These are phyloP conservation scores for Saccharomycopsis fibuligera DNA, from an alignment of 805 yeast genomes.

Conservation along the genomic window DNA sequence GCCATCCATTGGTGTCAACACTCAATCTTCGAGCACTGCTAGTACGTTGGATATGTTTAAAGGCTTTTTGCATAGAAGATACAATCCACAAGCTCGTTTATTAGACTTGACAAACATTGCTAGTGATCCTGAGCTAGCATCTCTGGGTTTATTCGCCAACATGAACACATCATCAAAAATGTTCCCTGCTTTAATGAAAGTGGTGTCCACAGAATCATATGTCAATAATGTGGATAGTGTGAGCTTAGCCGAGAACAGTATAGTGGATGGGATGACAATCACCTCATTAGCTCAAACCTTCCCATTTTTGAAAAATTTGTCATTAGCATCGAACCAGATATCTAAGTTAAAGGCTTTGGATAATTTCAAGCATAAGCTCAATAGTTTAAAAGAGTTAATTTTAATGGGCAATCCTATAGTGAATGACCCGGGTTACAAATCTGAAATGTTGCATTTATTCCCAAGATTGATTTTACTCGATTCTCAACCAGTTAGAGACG, in stretches of 20 bases:
- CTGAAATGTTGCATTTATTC: slow-evolving; percentile 62
- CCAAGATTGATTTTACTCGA: slow-evolving; percentile 79
- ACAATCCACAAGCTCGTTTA: slow-evolving; percentile 56
- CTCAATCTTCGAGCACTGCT: slow-evolving; percentile 25
- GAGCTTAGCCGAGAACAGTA: slow-evolving; percentile 58
- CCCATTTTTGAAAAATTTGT: slow-evolving; percentile 72
- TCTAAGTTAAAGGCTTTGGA: slow-evolving; percentile 55
- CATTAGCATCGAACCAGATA: slow-evolving; percentile 72
- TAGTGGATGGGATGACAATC: slow-evolving; percentile 42
- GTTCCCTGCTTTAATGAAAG: slow-evolving; percentile 82
- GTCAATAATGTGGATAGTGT: slow-evolving; percentile 52
- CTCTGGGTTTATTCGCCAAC: slow-evolving; percentile 59
- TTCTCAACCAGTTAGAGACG: slow-evolving; percentile 74
- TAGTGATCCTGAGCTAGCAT: slow-evolving; percentile 52
- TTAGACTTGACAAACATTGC: slow-evolving; percentile 62
- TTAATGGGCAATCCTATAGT: slow-evolving; percentile 70
- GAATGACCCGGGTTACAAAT: slow-evolving; percentile 40
- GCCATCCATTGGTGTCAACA: slow-evolving; percentile 16
- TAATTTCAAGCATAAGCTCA: slow-evolving; percentile 71
- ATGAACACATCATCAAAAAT: slow-evolving; percentile 66
- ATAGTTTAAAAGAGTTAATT: slow-evolving; percentile 67
- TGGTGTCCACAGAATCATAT: slow-evolving; percentile 51
- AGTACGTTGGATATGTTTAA: slow-evolving; percentile 59
- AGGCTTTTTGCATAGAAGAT: slow-evolving; percentile 57
- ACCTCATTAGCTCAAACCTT: slow-evolving; percentile 56